Base-by-base conservation (phyloP, 495 filamentous ascomycete species). In the Neurospora cerealis region DNA sequence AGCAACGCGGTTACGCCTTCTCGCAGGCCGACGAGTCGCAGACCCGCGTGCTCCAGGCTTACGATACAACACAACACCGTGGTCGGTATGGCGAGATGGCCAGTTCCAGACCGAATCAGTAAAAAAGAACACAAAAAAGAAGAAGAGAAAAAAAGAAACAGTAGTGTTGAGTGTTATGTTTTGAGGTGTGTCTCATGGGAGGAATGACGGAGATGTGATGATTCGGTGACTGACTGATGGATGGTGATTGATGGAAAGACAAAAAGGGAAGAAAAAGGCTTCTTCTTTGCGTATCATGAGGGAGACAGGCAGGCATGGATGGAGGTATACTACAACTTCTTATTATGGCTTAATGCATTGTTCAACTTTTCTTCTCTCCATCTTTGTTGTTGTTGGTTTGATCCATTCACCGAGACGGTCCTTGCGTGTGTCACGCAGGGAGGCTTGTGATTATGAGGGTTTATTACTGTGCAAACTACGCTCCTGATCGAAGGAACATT, bases 1-100 rank as follows among this genome's bases (percentile, higher is more conserved):
- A 98, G 81, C 96, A 99, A 85, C 91, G 96, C 77, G 96, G 96
- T 32, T 99, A 98, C 80, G 96, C 96, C 48, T 99, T 99, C 85
- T 97, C 94, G 75, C 94, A 97, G 83, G 95, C 95, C 70, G 96
- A 99, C 78, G 96, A 99, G 81, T 93, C 91, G 73, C 93, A 95
- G 82, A 97, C 95, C 78, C 86, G 96, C 72, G 91, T 98, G 72
- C 86, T 99, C 77, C 93, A 97, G 81, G 96, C 95, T 72, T 99
- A 99, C 80, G 96, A 99, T 85, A 99, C 96, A 46, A 99, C 96
- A 72, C 87, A 90, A 77, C 91, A 93, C 79, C 88, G 96, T 83
- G 96, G 96, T 36, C 86, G 93, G 74, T 98, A 96, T 83, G 96
- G 96, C 77, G 96, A 99, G 86, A 98, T 99, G 96, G 89, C 91